A percentile compares a stretch with the other conserved stretches of the same genome.
phyloP scores from a whole-genome alignment of 2,329 filamentous ascomycete species.

The Trichophyton schoenleinii region DNA sequence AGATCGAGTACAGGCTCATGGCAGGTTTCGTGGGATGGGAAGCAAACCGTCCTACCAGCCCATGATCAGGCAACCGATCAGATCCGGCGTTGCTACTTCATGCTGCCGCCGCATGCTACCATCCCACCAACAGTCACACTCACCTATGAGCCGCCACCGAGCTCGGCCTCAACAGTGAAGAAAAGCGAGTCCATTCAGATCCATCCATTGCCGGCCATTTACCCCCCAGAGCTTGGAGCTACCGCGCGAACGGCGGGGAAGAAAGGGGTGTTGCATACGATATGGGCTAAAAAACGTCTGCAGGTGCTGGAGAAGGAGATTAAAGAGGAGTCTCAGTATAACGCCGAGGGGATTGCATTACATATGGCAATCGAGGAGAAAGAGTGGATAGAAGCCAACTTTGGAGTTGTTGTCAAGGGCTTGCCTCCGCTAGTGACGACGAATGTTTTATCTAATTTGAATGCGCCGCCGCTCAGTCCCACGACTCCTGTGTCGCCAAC shows the following conservation, averaged over 20 bases:
- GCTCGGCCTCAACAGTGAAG: constrained; percentile 24
- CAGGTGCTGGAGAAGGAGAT: constrained; percentile 67
- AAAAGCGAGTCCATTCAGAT: constrained; percentile 44
- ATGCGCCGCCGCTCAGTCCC: constrained; percentile 26
- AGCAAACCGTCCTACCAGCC: constrained; percentile 57
- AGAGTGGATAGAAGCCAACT: constrained; percentile 74
- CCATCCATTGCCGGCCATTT: constrained; percentile 77
- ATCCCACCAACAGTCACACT: constrained; percentile 64
- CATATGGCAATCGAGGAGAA: constrained; percentile 75
- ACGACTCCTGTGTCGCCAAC: constrained; percentile 51
- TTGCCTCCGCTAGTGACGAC: constrained; percentile 24
- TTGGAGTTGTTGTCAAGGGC: constrained; percentile 45
- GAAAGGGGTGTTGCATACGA: constrained; percentile 73
- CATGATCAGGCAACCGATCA: constrained; percentile 44
- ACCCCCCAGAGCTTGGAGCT: constrained; percentile 59
- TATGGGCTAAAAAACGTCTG: constrained; percentile 77
- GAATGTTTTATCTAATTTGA: constrained; percentile 20
- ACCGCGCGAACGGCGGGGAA: constrained; percentile 55
- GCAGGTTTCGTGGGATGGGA: constrained; percentile 75
- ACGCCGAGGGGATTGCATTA: constrained; percentile 68
- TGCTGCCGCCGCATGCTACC: constrained; percentile 58
- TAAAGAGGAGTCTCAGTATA: constrained; percentile 55
- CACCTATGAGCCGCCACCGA: constrained; percentile 38
- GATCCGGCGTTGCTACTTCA: constrained; percentile 60
- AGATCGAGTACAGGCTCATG: constrained; percentile 45